Base-by-base conservation (phyloP, 495 filamentous ascomycete species). In the Penicillium herquei region DNA sequence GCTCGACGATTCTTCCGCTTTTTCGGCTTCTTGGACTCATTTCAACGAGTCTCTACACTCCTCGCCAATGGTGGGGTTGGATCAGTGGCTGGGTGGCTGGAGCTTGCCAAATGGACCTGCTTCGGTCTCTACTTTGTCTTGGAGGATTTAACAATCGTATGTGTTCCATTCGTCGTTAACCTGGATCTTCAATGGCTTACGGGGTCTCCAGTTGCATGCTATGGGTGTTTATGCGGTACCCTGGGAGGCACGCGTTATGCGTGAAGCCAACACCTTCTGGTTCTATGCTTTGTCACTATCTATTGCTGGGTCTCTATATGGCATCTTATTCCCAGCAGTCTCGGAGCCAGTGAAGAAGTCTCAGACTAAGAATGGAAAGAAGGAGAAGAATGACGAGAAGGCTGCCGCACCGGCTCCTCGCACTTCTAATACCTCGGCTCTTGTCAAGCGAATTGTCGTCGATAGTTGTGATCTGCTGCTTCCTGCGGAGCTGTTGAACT, bases 261-360 rank as follows among this genome's bases (percentile, higher is more conserved):
- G 78, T n/a, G 82, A 88, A 59, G 84, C 75, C 3, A 83, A 86
- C 64, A 73, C 79, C 51, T 85, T 86, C 62, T 89, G 86, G 86
- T 81, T 87, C 51, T 82, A 83, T 52, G 75, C 78, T 0, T 61
- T 89, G 4, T 64, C 52, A 7, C 55, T 77, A 31, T 74, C 73
- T 3, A 6, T 77, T 7, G 21, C 60, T 0, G 68, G 70, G 7
- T 49, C 59, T 10, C 11, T 70, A 2, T 67, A 63, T 50, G 48
- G 45, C 0, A 54, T 74, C 11, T 51, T 70, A 4, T 65, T 64
- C 43, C 39, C 56, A 26, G 13, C 32, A 16, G 42, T 16, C 14
- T 21, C 26, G 42, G 39, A 33, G 30, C 32, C 2, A 54, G 58
- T 10, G 35, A 17, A 56, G 51, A 40, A 43, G 14, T 2, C 26